Percentiles rank a stretch among this genome's conserved stretches.
These are phyloP conservation scores for Thielaviopsis cerberus DNA, from an alignment of 2,329 filamentous ascomycete species.

Conservation along the genomic window DNA sequence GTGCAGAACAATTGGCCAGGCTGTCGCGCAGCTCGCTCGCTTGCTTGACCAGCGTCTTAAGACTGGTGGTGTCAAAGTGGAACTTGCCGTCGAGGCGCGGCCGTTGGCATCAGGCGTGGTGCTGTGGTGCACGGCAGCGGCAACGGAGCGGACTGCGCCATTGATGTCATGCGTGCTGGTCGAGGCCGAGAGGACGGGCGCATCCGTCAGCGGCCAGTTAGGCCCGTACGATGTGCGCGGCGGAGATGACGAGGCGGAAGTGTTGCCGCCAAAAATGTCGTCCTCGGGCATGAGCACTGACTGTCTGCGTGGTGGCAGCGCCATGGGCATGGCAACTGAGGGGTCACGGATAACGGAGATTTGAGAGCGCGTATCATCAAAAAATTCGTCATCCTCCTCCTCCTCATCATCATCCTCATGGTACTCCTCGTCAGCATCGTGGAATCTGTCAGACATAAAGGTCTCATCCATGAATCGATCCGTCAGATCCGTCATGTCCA, in stretches of 20 bases:
- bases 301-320: conserved; percentile 27
- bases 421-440: background rate
- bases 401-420: background rate
- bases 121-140: conserved; percentile 44
- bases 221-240: conserved; percentile 6
- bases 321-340: background rate
- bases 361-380: conserved; percentile 1
- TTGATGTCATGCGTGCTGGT: conserved; percentile 21
- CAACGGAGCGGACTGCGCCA: conserved; percentile 40
- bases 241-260: conserved; percentile 5
- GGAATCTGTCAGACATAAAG: background rate
- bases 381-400: background rate
- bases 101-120: conserved; percentile 23
- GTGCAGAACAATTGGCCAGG: conserved; percentile 40
- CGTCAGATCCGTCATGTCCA: conserved; percentile 23
- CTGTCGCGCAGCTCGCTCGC: conserved; percentile 40
- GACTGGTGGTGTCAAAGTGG: conserved; percentile 50
- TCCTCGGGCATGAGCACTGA: conserved; percentile 49
- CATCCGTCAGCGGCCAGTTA: conserved; percentile 17
- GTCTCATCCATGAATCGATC: conserved; percentile 21
- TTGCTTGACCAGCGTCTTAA: conserved; percentile 46
- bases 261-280: conserved; percentile 39
- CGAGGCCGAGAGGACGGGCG: conserved; percentile 19
- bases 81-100: conserved; percentile 28
- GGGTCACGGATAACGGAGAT: background rate